Percentiles rank a stretch among this genome's conserved stretches.
These are phyloP conservation scores for Boletus subparvulus DNA, from an alignment of 768 basidiomycete species.

Conservation along the genomic window DNA sequence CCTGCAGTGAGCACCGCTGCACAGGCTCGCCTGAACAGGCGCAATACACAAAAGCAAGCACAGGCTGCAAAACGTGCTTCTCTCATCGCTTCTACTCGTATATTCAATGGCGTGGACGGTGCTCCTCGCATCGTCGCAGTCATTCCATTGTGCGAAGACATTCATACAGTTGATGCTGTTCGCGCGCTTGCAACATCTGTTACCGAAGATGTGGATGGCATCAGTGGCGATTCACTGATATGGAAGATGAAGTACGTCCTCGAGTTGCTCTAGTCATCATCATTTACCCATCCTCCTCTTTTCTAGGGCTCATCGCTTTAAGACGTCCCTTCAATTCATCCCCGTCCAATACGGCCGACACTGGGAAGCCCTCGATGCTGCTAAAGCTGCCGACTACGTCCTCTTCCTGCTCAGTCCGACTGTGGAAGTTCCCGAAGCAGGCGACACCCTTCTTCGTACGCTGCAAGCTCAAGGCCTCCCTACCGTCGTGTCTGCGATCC, in stretches of 20 bases:
- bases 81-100: slow-evolving; percentile 66
- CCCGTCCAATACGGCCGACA: slow-evolving; percentile 68
- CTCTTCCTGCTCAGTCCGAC: slow-evolving; percentile 79
- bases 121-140: slow-evolving; percentile 86
- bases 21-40: slow-evolving; percentile 74
- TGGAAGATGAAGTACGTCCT: slow-evolving; percentile 66
- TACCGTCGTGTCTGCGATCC: slow-evolving; percentile 73
- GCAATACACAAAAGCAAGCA: slow-evolving; percentile 82
- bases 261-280: neutral
- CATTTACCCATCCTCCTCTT: neutral
- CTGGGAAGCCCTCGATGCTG: slow-evolving; percentile 80
- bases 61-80: slow-evolving; percentile 70
- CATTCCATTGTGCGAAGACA: slow-evolving; percentile 75
- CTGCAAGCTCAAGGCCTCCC: slow-evolving; percentile 91
- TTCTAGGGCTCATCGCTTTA: slow-evolving; percentile 80
- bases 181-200: slow-evolving; percentile 58
- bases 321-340: slow-evolving; percentile 86
- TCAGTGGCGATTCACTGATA: slow-evolving; percentile 23
- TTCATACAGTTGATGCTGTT: slow-evolving; percentile 52
- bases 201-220: slow-evolving; percentile 40
- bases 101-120: slow-evolving; percentile 76
- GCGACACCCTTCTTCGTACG: slow-evolving; percentile 83
- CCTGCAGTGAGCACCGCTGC: slow-evolving; percentile 50
- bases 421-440: slow-evolving; percentile 80
- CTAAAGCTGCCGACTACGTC: slow-evolving; percentile 88